Evolutionary conservation across 352 stramenopile species (phyloP).

Genomic region (Hyaloperonospora brassicae): DNA sequence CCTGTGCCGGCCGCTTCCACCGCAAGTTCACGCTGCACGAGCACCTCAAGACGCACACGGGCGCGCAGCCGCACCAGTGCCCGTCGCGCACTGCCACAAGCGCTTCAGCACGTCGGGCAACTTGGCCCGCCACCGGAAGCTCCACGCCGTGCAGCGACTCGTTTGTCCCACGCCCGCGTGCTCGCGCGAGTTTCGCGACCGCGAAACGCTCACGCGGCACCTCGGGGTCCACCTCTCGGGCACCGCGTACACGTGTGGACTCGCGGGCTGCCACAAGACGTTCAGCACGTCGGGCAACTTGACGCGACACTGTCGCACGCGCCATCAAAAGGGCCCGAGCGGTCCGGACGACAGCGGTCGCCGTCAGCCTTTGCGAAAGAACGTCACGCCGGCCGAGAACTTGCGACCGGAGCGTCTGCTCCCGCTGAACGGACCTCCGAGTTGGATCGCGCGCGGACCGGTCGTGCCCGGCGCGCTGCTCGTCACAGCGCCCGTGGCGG

Average conservation of each 20-base stretch:
- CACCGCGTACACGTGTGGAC: conserved; percentile 45
- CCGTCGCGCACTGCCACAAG: conserved; percentile 49
- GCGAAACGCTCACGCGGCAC: conserved; percentile 44
- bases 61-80: conserved; percentile 59
- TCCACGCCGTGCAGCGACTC: conserved; percentile 48
- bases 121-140: conserved; percentile 51
- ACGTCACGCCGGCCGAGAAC: no score
- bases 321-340: conserved; percentile 24
- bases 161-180: conserved; percentile 37
- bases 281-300: conserved; percentile 57
- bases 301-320: conserved; percentile 45
- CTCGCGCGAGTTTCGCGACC: conserved; percentile 40
- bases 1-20: conserved; percentile 48
- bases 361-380: no score
- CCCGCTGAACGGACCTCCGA: conserved; percentile 9
- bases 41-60: conserved; percentile 75
- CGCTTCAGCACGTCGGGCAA: conserved; percentile 71
- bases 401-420: conserved; percentile 16
- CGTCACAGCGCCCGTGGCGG: conserved; percentile 12
- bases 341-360: neutral
- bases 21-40: conserved; percentile 66
- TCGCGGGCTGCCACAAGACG: conserved; percentile 38
- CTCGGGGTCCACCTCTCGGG: conserved; percentile 42
- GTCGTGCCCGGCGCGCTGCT: conserved; percentile 23
- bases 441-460: conserved; percentile 15